Evolutionary conservation across 129 eudicot species (phyloP).

Genomic region (Flaveria ramosissima): DNA sequence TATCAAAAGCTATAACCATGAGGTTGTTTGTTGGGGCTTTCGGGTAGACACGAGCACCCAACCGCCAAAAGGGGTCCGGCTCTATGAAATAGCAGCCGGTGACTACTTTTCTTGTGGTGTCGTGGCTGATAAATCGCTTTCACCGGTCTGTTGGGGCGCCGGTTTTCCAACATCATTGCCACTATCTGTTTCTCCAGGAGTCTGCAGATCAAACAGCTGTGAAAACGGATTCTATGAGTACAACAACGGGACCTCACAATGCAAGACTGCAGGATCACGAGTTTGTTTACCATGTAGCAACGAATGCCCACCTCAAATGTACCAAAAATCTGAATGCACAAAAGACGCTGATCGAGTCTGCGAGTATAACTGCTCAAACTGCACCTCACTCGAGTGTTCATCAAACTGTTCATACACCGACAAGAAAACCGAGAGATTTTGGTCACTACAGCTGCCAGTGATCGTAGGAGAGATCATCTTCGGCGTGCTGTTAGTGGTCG

Average conservation of each 20-base stretch:
- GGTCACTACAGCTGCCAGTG: conserved; percentile 78
- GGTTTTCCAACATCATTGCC: conserved; percentile 72
- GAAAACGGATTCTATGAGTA: conserved; percentile 53
- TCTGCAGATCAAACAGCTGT: conserved; percentile 57
- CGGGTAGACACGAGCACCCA: conserved; percentile 59
- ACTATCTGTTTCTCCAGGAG: conserved; percentile 72
- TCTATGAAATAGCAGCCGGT: conserved; percentile 77
- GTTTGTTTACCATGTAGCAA: conserved; percentile 74
- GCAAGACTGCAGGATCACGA: conserved; percentile 53
- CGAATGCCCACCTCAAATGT: conserved; percentile 76
- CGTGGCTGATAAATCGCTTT: conserved; percentile 54
- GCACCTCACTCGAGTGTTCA: conserved; percentile 59
- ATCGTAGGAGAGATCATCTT: conserved; percentile 73
- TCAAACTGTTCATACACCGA: conserved; percentile 50
- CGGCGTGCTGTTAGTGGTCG: conserved; percentile 62
- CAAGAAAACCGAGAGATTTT: conserved; percentile 52
- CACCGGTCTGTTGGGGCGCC: conserved; percentile 87
- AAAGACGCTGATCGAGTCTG: conserved; percentile 57
- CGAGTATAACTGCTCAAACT: conserved; percentile 69
- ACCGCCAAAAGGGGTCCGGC: conserved; percentile 69
- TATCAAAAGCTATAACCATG: conserved; percentile 57
- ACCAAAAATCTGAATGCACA: conserved; percentile 50
- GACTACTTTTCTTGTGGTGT: conserved; percentile 92
- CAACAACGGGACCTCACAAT: conserved; percentile 52
- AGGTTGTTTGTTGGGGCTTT: conserved; percentile 84